Evolutionary conservation across 805 yeast species (phyloP).

Genomic region (Starmera pachycereana): DNA sequence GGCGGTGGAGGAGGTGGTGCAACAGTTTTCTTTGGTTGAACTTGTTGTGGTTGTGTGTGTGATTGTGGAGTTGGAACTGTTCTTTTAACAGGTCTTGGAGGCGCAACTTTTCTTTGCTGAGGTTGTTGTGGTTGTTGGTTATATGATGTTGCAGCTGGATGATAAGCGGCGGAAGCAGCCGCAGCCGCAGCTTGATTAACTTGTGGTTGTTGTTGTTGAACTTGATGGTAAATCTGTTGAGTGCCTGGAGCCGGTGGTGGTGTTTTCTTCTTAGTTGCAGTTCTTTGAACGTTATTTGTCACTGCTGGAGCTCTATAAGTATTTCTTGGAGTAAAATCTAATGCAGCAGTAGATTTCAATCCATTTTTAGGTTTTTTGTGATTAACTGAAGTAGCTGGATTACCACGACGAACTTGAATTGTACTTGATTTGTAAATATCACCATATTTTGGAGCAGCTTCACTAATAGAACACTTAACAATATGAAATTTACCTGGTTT

Average conservation of each 20-base stretch:
- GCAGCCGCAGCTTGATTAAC: conserved; percentile 27
- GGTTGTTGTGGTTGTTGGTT: conserved; percentile 9
- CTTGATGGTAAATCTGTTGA: conserved; percentile 8
- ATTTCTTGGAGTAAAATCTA: conserved; percentile 22
- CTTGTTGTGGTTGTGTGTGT: conserved; percentile 47
- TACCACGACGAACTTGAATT: conserved; percentile 71
- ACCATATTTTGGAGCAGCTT: conserved; percentile 50
- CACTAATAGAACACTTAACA: conserved; percentile 58
- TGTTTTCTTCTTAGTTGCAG: conserved; percentile 14
- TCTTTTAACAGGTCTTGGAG: conserved; percentile 19
- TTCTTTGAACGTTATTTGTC: conserved; percentile 12
- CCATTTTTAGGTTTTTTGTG: conserved; percentile 67
- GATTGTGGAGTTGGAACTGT: conserved; percentile 17
- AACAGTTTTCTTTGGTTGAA: conserved; percentile 40
- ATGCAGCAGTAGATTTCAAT: conserved; percentile 11
- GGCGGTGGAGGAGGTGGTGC: conserved; percentile 76
- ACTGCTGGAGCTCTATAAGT: conserved; percentile 4
- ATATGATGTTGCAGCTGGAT: conserved; percentile 7
- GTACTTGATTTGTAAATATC: conserved; percentile 85
- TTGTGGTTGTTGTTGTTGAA: conserved; percentile 7
- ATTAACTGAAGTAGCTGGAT: conserved; percentile 61
- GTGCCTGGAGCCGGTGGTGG: conserved; percentile 21
- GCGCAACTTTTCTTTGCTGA: conserved; percentile 13
- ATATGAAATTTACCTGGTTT: conserved; percentile 75
- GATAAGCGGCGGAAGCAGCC: conserved; percentile 27